phyloP scores from a whole-genome alignment of 2,329 filamentous ascomycete species.

The Paraphoma sp. region DNA sequence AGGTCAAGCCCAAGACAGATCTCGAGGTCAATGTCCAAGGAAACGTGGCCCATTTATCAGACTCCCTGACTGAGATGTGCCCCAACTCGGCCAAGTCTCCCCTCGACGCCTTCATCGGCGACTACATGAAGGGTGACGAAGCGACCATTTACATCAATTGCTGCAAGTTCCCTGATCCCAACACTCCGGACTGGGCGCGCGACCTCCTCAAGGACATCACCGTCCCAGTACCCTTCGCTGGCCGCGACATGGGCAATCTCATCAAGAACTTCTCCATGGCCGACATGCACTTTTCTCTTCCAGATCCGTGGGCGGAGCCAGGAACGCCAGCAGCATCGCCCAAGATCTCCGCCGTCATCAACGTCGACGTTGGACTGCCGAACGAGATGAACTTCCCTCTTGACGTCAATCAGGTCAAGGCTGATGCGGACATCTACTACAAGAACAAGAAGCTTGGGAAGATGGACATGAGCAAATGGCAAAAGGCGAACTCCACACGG shows the following conservation, averaged over 20 bases:
- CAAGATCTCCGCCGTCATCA: conserved; percentile 80
- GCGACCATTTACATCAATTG: conserved; percentile 85
- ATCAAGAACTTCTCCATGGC: conserved; percentile 87
- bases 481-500: conserved; percentile 80
- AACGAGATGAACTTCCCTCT: conserved; percentile 87
- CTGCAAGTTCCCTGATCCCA: conserved; percentile 67
- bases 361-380: conserved; percentile 79
- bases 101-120: conserved; percentile 79
- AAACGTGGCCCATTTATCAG: conserved; percentile 74
- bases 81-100: conserved; percentile 81
- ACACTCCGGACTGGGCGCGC: conserved; percentile 82
- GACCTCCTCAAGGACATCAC: conserved; percentile 82
- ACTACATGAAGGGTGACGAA: conserved; percentile 80
- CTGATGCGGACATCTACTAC: conserved; percentile 82
- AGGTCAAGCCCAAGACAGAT: conserved; percentile 71
- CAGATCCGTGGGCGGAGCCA: conserved; percentile 79
- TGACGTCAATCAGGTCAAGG: conserved; percentile 76
- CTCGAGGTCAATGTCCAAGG: conserved; percentile 75
- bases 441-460: conserved; percentile 78
- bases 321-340: conserved; percentile 75
- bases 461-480: conserved; percentile 82
- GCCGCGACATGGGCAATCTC: conserved; percentile 78
- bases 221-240: conserved; percentile 83
- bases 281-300: conserved; percentile 85
- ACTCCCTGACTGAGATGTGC: conserved; percentile 74